A percentile compares a stretch with the other conserved stretches of the same genome.
phyloP scores from a whole-genome alignment of 805 yeast species.

The Barnettozyma pratensis region DNA sequence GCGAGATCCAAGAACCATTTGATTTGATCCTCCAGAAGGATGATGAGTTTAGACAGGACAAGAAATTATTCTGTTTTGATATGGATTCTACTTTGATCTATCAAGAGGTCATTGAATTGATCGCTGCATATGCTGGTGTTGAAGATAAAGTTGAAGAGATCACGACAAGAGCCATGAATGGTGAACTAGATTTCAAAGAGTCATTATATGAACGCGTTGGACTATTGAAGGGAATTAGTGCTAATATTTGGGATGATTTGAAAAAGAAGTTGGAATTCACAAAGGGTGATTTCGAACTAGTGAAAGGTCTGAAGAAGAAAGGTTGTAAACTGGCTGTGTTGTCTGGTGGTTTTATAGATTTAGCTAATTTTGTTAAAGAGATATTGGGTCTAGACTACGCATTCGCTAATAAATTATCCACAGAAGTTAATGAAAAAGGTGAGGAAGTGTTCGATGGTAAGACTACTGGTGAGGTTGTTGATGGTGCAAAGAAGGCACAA shows the following conservation, averaged over 20 bases:
- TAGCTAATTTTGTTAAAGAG: conserved; percentile 70
- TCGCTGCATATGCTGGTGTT: conserved; percentile 90
- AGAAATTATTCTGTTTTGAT: conserved; percentile 77
- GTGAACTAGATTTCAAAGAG: conserved; percentile 86
- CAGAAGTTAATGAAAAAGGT: conserved; percentile 40
- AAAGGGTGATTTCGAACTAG: conserved; percentile 77
- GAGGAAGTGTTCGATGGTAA: conserved; percentile 60
- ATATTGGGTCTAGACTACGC: conserved; percentile 78
- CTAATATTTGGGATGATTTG: conserved; percentile 74
- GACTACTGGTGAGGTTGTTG: conserved; percentile 77
- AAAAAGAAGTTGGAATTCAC: conserved; percentile 67
- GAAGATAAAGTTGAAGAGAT: conserved; percentile 83
- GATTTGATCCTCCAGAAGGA: conserved; percentile 41
- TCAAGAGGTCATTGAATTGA: conserved; percentile 94
- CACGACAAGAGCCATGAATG: conserved; percentile 95
- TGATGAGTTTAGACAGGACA: conserved; percentile 28
- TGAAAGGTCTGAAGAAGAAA: conserved; percentile 49
- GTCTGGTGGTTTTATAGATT: conserved; percentile 91
- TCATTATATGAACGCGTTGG: conserved; percentile 71
- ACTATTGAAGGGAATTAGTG: conserved; percentile 77
- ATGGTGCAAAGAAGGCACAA: conserved; percentile 78
- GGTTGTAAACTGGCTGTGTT: conserved; percentile 80
- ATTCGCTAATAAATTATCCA: conserved; percentile 65
- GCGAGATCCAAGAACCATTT: conserved; percentile 15
- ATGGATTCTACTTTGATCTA: conserved; percentile 97